phyloP scores from a whole-genome alignment of 2,329 filamentous ascomycete genomes.

The Xylaria multiplex region DNA sequence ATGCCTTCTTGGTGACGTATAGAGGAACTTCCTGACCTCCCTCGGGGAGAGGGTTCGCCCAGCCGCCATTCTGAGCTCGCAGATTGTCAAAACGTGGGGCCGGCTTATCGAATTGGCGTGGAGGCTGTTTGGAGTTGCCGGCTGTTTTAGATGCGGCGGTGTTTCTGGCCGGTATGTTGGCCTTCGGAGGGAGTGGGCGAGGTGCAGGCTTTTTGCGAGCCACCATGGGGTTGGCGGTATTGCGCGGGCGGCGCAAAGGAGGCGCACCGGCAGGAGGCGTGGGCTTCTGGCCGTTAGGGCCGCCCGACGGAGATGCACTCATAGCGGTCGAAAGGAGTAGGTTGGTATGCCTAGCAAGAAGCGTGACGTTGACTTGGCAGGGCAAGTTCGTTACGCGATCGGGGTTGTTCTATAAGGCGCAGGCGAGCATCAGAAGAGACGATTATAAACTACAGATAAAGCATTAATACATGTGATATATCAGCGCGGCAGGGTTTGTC shows the following conservation, averaged over 20 bases:
- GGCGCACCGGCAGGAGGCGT: constrained; percentile 58
- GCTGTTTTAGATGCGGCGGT: constrained; percentile 39
- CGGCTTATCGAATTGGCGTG: constrained; percentile 37
- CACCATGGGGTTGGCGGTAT: constrained; percentile 69
- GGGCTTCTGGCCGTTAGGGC: constrained; percentile 57
- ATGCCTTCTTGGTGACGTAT: constrained; percentile 81
- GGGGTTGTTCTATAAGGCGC: constrained; percentile 20
- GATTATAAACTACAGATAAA: not conserved
- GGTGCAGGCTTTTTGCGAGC: constrained; percentile 64
- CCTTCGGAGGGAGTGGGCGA: constrained; percentile 49
- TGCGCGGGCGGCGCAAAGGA: constrained; percentile 56
- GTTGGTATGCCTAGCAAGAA: constrained; percentile 1
- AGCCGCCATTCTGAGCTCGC: constrained; percentile 63
- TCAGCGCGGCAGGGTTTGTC: not conserved
- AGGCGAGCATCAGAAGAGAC: constrained; percentile 30
- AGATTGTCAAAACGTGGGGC: constrained; percentile 53
- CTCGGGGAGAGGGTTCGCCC: constrained; percentile 63
- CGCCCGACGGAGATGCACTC: constrained; percentile 56
- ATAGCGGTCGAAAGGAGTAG: constrained; percentile 42
- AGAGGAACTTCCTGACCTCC: constrained; percentile 68
- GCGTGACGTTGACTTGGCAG: constrained; percentile 16
- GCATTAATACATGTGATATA: not conserved
- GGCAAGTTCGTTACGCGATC: constrained; percentile 24
- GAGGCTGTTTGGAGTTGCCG: constrained; percentile 38
- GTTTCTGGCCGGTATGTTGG: constrained; percentile 45